Base-by-base conservation (phyloP, 768 basidiomycete species). In the Kwoniella newhampshirensis region DNA sequence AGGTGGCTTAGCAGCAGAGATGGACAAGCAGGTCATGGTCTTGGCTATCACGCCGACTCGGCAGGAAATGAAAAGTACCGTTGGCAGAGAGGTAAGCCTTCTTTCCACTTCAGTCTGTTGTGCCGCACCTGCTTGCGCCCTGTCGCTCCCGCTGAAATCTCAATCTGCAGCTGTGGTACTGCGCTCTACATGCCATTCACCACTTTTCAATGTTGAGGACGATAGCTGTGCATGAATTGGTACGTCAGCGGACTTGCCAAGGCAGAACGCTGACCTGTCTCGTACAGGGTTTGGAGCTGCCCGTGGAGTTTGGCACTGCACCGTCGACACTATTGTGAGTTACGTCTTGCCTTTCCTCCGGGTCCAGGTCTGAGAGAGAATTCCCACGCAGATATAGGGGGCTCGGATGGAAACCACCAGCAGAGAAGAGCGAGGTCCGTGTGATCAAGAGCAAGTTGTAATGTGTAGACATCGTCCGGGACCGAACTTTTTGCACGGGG, bases 141-240 rank as follows among this genome's bases (percentile, higher is more conserved):
- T 62, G 52, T 59, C n/a, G n/a, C n/a, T n/a, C n/a, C n/a, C n/a
- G n/a, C n/a, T n/a, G n/a, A n/a, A n/a, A n/a, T n/a, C n/a, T n/a
- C n/a, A 15, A 32, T n/a, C 3, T 45, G 35, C 28, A 72, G 70
- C 59, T 73, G 9, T 73, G 71, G 71, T 73, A 70, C 51, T 63
- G 62, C 51, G 61, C 68, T n/a, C 39, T 70, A 12, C 71, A 73
- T 44, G 71, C 71, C 6, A 73, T 73, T 8, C 71, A 73, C 41
- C 71, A 73, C 42, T 73, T 70, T 51, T 67, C 68, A n/a, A 73
- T 73, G 71, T 45, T 73, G 18, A 39, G 71, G 21, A 73, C 68
- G 8, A 70, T 73, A 44, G 71, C 71, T 12, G 71, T 73, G 17
- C 68, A 73, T 50, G 71, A 73, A 41, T 58, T 66, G 13, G 67